phyloP scores from a whole-genome alignment of 768 basidiomycete genomes.

The Boletus rubescentipes region DNA sequence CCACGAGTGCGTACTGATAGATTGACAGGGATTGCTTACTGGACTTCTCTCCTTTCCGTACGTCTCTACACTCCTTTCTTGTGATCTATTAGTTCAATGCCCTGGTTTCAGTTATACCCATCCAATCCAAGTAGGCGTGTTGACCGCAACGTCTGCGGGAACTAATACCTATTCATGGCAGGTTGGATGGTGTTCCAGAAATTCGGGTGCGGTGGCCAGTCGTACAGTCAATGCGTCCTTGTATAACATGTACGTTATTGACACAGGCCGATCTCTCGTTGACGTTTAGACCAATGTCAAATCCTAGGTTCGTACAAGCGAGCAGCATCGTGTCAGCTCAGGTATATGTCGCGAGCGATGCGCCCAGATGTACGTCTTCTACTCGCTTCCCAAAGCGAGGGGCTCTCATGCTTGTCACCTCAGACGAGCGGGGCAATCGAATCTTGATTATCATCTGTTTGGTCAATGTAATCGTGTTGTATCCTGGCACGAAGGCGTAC shows the following conservation, averaged over 20 bases:
- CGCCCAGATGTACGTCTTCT: conserved; percentile 47
- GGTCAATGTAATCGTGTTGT: conserved; percentile 52
- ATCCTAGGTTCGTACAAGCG: conserved; percentile 42
- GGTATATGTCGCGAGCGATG: conserved; percentile 58
- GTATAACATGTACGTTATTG: conserved; percentile 48
- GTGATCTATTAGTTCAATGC: neutral
- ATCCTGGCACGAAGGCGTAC: conserved; percentile 53
- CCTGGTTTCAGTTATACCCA: conserved; percentile 40
- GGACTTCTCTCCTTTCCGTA: conserved; percentile 48
- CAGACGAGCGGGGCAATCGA: conserved; percentile 59
- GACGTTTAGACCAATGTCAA: neutral
- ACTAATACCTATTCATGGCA: conserved; percentile 1
- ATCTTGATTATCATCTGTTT: conserved; percentile 51
- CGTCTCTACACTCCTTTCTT: neutral
- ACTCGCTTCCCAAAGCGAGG: too few relatives aligned
- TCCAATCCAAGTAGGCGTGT: conserved; percentile 42
- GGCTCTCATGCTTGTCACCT: neutral
- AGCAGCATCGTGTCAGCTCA: conserved; percentile 46
- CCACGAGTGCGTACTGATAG: neutral
- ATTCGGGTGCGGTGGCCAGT: conserved; percentile 57
- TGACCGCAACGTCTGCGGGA: neutral
- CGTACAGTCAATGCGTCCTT: conserved; percentile 59
- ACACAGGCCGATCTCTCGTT: neutral
- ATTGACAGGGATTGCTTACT: conserved; percentile 39
- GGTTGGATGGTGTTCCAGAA: conserved; percentile 61